Percentiles rank a stretch among this genome's conserved stretches.
Conservation (phyloP, 2,329 filamentous ascomycete genomes). For the Pseudopyrenochaeta lycopersici region DNA sequence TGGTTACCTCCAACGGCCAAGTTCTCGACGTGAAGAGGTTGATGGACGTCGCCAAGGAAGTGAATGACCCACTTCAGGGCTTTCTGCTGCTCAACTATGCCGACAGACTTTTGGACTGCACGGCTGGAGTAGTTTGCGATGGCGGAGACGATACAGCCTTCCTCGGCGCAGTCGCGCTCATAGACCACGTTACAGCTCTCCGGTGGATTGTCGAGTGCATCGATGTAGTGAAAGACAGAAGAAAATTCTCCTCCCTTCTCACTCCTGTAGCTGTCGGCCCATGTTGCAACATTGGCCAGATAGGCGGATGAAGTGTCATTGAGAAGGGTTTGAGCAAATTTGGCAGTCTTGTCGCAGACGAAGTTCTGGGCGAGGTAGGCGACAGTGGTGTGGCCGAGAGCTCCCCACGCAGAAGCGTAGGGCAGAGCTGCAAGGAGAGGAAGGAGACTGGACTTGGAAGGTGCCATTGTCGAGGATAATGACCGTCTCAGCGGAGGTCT, state of each 20-base stretch:
- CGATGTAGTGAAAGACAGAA: constrained; percentile 61
- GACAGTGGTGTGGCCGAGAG: constrained; percentile 63
- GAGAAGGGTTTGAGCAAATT: constrained; percentile 56
- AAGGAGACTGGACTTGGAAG: constrained; percentile 30
- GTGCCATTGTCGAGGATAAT: constrained; percentile 27
- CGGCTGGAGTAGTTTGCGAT: constrained; percentile 60
- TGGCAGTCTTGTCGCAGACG: constrained; percentile 53
- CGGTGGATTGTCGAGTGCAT: constrained; percentile 60
- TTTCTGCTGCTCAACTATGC: constrained; percentile 48
- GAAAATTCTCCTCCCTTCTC: constrained; percentile 59
- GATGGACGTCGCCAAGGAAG: constrained; percentile 76
- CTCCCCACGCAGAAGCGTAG: constrained; percentile 58
- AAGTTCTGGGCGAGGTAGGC: constrained; percentile 64
- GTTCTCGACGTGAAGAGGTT: constrained; percentile 70
- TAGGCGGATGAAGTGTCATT: constrained; percentile 56
- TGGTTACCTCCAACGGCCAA: constrained; percentile 55
- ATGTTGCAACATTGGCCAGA: constrained; percentile 62
- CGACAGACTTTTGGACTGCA: constrained; percentile 42
- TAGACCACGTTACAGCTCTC: constrained; percentile 58
- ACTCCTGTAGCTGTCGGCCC: constrained; percentile 62
- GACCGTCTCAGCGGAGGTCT: too few relatives aligned
- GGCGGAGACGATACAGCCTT: constrained; percentile 62
- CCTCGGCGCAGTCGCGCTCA: constrained; percentile 60
- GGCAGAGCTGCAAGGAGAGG: constrained; percentile 35
- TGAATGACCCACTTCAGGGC: constrained; percentile 61